Evolutionary conservation across 139 green algal species (phyloP), one percentile per base, ranked within the genome.

Genomic region (Raphidocelis subcapitata): DNA sequence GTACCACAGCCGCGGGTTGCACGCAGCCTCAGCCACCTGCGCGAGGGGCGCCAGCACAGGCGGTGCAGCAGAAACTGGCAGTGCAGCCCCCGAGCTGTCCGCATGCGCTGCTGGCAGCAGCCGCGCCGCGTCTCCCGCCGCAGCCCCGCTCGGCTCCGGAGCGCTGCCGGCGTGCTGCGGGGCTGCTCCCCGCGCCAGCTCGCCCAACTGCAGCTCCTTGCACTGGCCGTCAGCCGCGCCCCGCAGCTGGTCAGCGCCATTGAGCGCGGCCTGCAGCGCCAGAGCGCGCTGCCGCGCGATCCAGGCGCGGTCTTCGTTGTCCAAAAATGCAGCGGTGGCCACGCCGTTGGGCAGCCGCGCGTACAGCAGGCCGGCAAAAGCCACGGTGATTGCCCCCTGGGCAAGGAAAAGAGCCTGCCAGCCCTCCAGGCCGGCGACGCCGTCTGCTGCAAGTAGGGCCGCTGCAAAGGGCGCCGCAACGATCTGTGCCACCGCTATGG

Each of bases 401-500:
- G 47, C 33, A 3, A 77, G 60, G 23, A 77, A 77, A 3, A 77
- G 47, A 12, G n/a, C 28, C 62, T 77, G 70, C 70, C 70, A 77
- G 1, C 70, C 70, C 14, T 46, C 60, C 14, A 77, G 61, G 0
- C 61, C 49, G 15, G 37, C 55, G 2, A 63, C 20, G 23, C 70
- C 70, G 37, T 47, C 59, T 0, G 69, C 47, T 51, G 68, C 59
- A 26, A 77, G 60, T 15, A 77, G 26, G 12, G 61, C 70, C 41
- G 70, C 70, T 44, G 70, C 70, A 44, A 41, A 47, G 33, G 70
- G 70, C 23, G 70, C 70, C 54, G 70, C 70, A 12, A 77, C 28
- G 33, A 77, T 77, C 49, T 77, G 70, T 23, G 59, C 69, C 23
- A 77, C 24, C 37, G 70, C 70, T n/a, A 77, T 69, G n/a, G 56